Base-by-base conservation (phyloP, 768 basidiomycete species). In the Leucocoprinus sp. region DNA sequence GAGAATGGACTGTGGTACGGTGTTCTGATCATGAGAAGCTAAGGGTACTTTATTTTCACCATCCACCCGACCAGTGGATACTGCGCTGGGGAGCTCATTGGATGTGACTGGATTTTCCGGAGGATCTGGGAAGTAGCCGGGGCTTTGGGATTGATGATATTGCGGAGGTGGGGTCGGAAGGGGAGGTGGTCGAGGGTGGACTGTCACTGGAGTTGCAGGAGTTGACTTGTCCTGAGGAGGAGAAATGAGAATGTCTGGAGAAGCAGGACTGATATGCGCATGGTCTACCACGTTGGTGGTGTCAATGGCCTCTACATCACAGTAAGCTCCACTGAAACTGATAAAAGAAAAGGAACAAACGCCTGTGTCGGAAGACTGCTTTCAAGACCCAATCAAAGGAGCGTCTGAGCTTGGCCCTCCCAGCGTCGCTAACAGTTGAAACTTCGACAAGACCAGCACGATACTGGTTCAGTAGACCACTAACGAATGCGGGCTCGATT, bases 381-480 rank as follows among this genome's bases (percentile, higher is more conserved):
- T 74, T 76, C 48, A 91, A 59, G n/a, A 92, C 59, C 69, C 76
- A 92, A 31, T 78, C 75, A 58, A 93, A 88, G 0, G 76, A 75
- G 37, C 72, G 72, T 43, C 80, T 76, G 67, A 93, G 84, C 65
- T 84, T 88, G 33, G 70, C 68, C 57, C 76, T 82, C 9, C 84
- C 83, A 8, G 64, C 60, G 2, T 83, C 76, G 18, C 68, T 66
- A 5, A 63, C 59, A 35, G 65, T 73, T 3, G 80, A 75, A 2
- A 89, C 83, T 60, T 88, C 83, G 8, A 92, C 79, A 22, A 96
- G 63, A 7, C 90, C 88, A 6, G 83, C 77, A 53, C 88, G 82
- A 60, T 84, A 84, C 26, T 67, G 64, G 26, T 71, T 64, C 33
- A 84, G 67, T 33, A 81, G 59, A 15, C 62, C 65, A 17, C 67